phyloP scores from a whole-genome alignment of 1,284 basidiomycete genomes.

The Lentinula novae-zelandiae region DNA sequence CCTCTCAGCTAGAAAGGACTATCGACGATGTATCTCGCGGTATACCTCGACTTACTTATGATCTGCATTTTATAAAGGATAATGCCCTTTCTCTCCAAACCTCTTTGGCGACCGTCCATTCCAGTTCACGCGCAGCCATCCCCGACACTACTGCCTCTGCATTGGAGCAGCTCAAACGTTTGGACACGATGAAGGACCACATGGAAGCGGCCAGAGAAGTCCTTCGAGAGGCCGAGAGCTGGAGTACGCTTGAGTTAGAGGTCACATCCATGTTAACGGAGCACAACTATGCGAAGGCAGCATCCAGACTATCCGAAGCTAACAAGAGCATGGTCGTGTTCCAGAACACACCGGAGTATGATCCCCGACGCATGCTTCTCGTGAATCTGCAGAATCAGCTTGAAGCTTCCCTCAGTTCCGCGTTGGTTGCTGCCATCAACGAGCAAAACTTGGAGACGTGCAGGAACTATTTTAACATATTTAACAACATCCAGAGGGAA shows the following conservation, averaged over 20 bases:
- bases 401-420: constrained; percentile 84
- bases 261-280: constrained; percentile 80
- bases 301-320: constrained; percentile 84
- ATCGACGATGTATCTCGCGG: constrained; percentile 89
- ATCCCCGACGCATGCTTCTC: constrained; percentile 78
- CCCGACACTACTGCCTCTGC: constrained; percentile 55
- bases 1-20: constrained; percentile 76
- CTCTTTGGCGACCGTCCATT: constrained; percentile 55
- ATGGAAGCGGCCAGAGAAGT: constrained; percentile 88
- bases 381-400: constrained; percentile 91
- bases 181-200: constrained; percentile 79
- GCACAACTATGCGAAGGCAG: constrained; percentile 79
- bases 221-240: constrained; percentile 87
- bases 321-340: constrained; percentile 86
- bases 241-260: constrained; percentile 91
- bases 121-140: constrained; percentile 44
- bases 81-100: constrained; percentile 74
- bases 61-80: constrained; percentile 94
- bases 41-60: constrained; percentile 86
- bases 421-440: constrained; percentile 80
- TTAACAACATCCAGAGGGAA: constrained; percentile 86
- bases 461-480: constrained; percentile 79
- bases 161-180: constrained; percentile 69
- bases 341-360: constrained; percentile 86
- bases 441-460: constrained; percentile 70